Base-by-base conservation (phyloP, 2,329 filamentous ascomycete genomes). In the Neofusicoccum cordaticola region DNA sequence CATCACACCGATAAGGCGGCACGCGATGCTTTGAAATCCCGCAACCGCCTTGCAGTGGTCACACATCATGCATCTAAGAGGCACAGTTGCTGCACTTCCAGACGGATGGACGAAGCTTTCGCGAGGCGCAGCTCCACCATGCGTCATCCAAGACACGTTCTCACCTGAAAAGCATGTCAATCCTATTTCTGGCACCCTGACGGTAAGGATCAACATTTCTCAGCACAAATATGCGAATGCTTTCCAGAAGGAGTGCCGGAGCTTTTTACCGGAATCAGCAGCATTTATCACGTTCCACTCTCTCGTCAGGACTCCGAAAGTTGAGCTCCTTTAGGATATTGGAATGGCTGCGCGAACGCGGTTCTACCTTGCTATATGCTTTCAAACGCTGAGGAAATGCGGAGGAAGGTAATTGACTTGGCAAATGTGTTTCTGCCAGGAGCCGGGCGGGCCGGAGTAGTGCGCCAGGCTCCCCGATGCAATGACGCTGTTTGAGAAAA, bases 21-120 rank as follows among this genome's bases (percentile, higher is more conserved):
- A 39, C 13, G 37, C 37, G 37, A 11, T 44, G 56, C 56, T 60
- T 44, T 37, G 56, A 60, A 60, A 60, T 45, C 17, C 56, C n/a
- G n/a, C 22, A n/a, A 35, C 15, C 15, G 19, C 37, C 52, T 39
- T 34, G 52, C 19, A 35, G 41, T 58, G 53, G 53, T 58, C 53
- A 12, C 27, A 34, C 31, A 42, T 47, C 56, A 45, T 31, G 42
- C 42, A 37, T 44, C 56, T 42, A 13, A 37, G 42, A 45, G 31
- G 41, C 42, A 17, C 42, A 42, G 56, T 44, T 34, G 17, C 22
- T n/a, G 42, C 56, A 35, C 17, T 5, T 19, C 37, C 37, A 7
- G 34, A 35, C 34, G 34, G 11, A 19, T 19, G 41, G 22, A 19
- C 42, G 44, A n/a, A 47, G 39, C 56, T 17, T 31, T 37, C n/a